phyloP scores from a whole-genome alignment of 1,284 basidiomycete species.

The Trametes hirsuta region DNA sequence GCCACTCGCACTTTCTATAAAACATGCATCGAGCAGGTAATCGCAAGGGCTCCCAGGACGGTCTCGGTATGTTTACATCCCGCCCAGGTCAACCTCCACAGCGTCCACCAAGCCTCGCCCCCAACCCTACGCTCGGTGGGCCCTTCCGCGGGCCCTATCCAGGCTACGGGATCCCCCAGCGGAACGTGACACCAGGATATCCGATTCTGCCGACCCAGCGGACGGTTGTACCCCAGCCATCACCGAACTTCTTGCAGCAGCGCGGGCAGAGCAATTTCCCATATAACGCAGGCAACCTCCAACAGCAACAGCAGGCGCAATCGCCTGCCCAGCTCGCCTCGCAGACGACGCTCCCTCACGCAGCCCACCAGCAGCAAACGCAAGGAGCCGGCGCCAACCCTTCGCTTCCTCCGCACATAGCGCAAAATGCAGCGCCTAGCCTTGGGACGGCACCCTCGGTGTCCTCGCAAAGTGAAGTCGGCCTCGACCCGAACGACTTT shows the following conservation, averaged over 20 bases:
- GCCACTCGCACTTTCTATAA: constrained; percentile 5
- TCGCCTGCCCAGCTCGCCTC: constrained; percentile 45
- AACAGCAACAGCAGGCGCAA: constrained; percentile 57
- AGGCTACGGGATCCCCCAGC: constrained; percentile 63
- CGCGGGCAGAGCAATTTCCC: constrained; percentile 59
- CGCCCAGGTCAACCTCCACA: constrained; percentile 75
- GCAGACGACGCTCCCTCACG: constrained; percentile 36
- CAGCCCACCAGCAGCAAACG: constrained; percentile 37
- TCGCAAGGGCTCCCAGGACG: constrained; percentile 22
- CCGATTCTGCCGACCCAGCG: constrained; percentile 62
- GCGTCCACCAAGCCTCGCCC: constrained; percentile 72
- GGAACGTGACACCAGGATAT: constrained; percentile 57
- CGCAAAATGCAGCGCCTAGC: constrained; percentile 51
- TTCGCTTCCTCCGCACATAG: constrained; percentile 56
- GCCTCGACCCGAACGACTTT: constrained; percentile 86
- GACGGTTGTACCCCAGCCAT: constrained; percentile 62
- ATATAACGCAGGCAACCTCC: constrained; percentile 56
- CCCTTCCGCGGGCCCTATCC: constrained; percentile 70
- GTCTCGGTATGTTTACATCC: constrained; percentile 30
- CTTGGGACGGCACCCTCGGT: constrained; percentile 54
- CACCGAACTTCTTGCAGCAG: constrained; percentile 65
- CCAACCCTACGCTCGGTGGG: constrained; percentile 59
- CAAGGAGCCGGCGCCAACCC: constrained; percentile 56
- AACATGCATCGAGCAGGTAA: constrained; percentile 45
- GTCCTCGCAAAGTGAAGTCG: constrained; percentile 71